Base-by-base conservation (phyloP, 2,329 filamentous ascomycete genomes). In the Colletotrichum godetiae region DNA sequence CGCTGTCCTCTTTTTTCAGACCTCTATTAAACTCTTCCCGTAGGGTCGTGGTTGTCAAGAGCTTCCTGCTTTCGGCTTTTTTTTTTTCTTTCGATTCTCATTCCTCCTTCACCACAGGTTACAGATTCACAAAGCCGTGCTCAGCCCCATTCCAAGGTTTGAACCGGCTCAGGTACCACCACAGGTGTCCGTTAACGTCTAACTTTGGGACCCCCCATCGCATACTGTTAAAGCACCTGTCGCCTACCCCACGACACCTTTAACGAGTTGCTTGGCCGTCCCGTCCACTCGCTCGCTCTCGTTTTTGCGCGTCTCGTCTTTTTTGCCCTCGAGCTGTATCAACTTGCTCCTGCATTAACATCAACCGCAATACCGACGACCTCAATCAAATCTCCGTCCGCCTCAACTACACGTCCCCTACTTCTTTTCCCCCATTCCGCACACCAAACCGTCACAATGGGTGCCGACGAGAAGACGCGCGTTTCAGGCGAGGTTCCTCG, bases 401-500 rank as follows among this genome's bases (percentile, higher is more conserved):
- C 42, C 29, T 63, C 65, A 15, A 52, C 37, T 57, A 35, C 55
- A 29, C 37, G n/a, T n/a, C 46, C 31, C 11, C 35, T 55, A 35
- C 42, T 24, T 13, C 15, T 29, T 24, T 53, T 29, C 29, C 29
- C 12, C 52, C 46, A 42, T 49, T 22, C 52, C 67, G n/a, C 58
- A 37, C 63, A 55, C 57, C 42, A 53, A 33, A 56, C 37, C 31
- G 52, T 71, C 64, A 71, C 53, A 61, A 77, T 77, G 76, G 69
- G 70, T 59, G 68, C 75, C 79, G 93, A 93, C 81, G 94, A 98
- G 84, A 98, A 98, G 86, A 92, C 89, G 78, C 93, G 95, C 81
- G 88, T 92, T 79, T 98, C 95, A 59, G 93, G 93, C 83, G 95
- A 98, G 83, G 87, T 89, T 78, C 86, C 90, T 70, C 90, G 93